phyloP scores from a whole-genome alignment of 495 filamentous ascomycete genomes.

The Podospora pseudoanserina region DNA sequence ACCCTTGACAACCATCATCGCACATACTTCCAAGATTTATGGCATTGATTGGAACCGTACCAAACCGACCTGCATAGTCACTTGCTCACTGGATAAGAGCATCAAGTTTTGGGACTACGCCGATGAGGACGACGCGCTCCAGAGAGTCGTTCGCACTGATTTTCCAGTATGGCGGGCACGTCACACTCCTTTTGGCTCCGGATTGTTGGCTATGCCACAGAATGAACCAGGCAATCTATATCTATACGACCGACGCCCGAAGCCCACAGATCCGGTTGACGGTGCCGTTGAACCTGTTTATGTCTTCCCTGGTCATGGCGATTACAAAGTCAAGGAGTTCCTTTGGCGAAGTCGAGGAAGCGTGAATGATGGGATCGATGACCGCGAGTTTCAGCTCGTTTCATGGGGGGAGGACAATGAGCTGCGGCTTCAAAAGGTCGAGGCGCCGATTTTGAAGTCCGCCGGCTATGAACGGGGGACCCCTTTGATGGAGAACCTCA shows the following conservation, averaged over 20 bases:
- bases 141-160: slow-evolving; percentile 70
- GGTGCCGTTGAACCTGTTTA: slow-evolving; percentile 56
- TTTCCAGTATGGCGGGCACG: slow-evolving; percentile 91
- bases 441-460: slow-evolving; percentile 57
- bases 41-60: slow-evolving; percentile 92
- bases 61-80: slow-evolving; percentile 64
- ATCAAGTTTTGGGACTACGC: slow-evolving; percentile 93
- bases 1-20: slow-evolving; percentile 77
- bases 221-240: slow-evolving; percentile 79
- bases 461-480: slow-evolving; percentile 77
- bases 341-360: slow-evolving; percentile 82
- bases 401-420: slow-evolving; percentile 88
- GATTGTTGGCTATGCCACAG: slow-evolving; percentile 87
- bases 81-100: slow-evolving; percentile 86
- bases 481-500: slow-evolving; percentile 60
- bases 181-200: slow-evolving; percentile 89
- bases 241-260: slow-evolving; percentile 69
- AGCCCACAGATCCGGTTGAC: slow-evolving; percentile 39
- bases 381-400: slow-evolving; percentile 89
- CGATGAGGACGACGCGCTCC: slow-evolving; percentile 57
- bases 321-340: slow-evolving; percentile 87
- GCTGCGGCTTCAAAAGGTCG: slow-evolving; percentile 73
- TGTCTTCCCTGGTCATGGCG: slow-evolving; percentile 74
- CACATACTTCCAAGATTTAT: slow-evolving; percentile 94
- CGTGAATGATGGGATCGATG: slow-evolving; percentile 66